A percentile compares a stretch with the other conserved stretches of the same genome.
These are phyloP conservation scores for Trichoderma asperellum DNA, from an alignment of 2,329 filamentous ascomycete genomes.

Conservation along the genomic window DNA sequence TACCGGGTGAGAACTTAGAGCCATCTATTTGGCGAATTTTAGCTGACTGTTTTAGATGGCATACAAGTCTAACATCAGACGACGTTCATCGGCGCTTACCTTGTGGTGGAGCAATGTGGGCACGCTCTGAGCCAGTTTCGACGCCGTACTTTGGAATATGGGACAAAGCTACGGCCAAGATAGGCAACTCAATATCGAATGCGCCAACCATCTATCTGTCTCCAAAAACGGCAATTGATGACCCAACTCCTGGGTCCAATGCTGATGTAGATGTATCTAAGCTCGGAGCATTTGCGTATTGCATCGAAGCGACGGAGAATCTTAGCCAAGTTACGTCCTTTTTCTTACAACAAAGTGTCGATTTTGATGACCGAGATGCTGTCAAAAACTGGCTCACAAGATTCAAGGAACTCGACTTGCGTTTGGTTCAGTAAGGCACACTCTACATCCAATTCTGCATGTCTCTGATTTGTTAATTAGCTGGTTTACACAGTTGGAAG, in stretches of 20 bases:
- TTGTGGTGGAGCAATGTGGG: conserved; percentile 48
- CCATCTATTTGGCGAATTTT: neutral
- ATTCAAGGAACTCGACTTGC: conserved; percentile 51
- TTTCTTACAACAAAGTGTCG: conserved; percentile 50
- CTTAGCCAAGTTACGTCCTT: conserved; percentile 50
- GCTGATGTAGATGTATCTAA: conserved; percentile 41
- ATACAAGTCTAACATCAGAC: conserved; percentile 41
- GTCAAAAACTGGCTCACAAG: conserved; percentile 48
- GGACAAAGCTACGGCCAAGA: conserved; percentile 46
- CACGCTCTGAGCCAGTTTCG: conserved; percentile 42
- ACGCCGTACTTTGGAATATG: conserved; percentile 53
- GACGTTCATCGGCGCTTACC: conserved; percentile 40
- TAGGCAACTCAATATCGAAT: conserved; percentile 47
- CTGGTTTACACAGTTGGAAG: conserved; percentile 44
- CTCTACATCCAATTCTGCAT: neutral
- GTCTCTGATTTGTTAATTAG: neutral
- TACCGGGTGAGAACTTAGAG: neutral
- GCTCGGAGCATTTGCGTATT: conserved; percentile 52
- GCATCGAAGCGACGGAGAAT: conserved; percentile 52
- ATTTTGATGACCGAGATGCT: conserved; percentile 45
- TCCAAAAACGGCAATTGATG: conserved; percentile 30
- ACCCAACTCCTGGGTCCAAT: neutral
- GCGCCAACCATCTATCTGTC: conserved; percentile 40
- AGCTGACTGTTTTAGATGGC: conserved; percentile 36
- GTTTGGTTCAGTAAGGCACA: conserved; percentile 45